phyloP scores from a whole-genome alignment of 2,329 filamentous ascomycete species.

The Colletotrichum sp. region DNA sequence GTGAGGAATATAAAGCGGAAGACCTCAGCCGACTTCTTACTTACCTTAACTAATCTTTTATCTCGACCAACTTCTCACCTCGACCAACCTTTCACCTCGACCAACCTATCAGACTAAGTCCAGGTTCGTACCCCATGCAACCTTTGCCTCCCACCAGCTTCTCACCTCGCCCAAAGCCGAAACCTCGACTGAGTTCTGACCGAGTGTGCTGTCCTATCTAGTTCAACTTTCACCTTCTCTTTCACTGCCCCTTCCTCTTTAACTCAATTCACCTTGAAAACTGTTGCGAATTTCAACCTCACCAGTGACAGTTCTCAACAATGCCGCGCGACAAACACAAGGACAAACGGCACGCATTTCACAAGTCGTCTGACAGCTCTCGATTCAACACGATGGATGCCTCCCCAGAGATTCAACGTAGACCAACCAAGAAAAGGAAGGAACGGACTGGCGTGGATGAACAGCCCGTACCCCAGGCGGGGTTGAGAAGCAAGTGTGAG shows the following conservation, averaged over 20 bases:
- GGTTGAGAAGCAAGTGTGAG: not conserved
- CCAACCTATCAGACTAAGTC: not conserved
- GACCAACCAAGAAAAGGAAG: not conserved
- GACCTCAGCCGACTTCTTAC: not conserved
- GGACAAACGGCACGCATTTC: not conserved
- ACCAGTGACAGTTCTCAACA: not conserved
- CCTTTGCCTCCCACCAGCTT: not conserved
- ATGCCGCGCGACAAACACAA: not conserved
- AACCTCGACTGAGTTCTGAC: not conserved
- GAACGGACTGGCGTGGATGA: not conserved
- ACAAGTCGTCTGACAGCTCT: not conserved
- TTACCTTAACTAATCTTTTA: not conserved
- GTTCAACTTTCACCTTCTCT: not conserved
- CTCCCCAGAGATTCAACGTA: not conserved
- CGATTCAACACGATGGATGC: not conserved
- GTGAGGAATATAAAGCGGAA: accelerated
- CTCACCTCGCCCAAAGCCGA: not conserved
- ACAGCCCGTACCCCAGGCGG: not conserved
- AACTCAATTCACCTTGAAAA: not conserved
- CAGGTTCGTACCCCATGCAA: not conserved
- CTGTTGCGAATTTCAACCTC: not conserved
- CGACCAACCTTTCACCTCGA: not conserved
- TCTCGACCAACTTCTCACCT: not conserved
- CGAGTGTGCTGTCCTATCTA: not conserved
- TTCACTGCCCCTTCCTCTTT: no score